Conservation (phyloP, 805 yeast species). For the Nakazawaea peltata region DNA sequence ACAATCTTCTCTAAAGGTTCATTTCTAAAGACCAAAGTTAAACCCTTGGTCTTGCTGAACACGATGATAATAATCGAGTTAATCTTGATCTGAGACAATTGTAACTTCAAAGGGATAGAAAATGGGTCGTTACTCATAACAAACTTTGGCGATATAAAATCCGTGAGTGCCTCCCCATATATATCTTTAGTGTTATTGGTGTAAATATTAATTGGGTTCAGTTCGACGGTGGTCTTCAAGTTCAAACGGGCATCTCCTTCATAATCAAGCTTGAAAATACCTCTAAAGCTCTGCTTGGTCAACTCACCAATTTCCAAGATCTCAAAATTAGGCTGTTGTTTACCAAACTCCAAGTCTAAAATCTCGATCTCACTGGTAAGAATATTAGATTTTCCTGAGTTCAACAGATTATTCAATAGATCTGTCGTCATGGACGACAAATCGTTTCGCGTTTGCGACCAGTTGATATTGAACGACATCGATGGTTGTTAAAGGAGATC, state of each 20-base stretch:
- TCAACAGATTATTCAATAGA: conserved; percentile 62
- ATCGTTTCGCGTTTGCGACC: conserved; percentile 67
- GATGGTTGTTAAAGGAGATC: too few relatives aligned
- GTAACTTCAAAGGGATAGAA: conserved; percentile 71
- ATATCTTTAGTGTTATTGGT: conserved; percentile 21
- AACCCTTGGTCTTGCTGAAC: conserved; percentile 72
- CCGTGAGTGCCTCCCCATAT: conserved; percentile 25
- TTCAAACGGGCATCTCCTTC: conserved; percentile 71
- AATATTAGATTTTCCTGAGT: conserved; percentile 66
- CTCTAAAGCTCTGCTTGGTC: conserved; percentile 68
- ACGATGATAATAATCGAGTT: conserved; percentile 82
- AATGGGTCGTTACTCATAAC: conserved; percentile 59
- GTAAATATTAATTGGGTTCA: conserved; percentile 72
- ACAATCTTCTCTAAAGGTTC: conserved; percentile 81
- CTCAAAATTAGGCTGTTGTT: conserved; percentile 66
- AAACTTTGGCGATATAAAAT: conserved; percentile 61
- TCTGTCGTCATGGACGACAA: conserved; percentile 56
- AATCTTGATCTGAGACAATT: conserved; percentile 61
- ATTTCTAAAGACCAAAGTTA: conserved; percentile 80
- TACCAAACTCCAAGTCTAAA: conserved; percentile 65
- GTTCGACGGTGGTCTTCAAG: conserved; percentile 73
- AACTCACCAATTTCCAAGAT: conserved; percentile 78
- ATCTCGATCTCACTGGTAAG: conserved; percentile 63
- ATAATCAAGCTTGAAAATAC: conserved; percentile 72
- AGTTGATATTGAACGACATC: conserved; percentile 75